Evolutionary conservation across 192 early-diverging fungal species (phyloP).

Genomic region (Dissophora globulifera): DNA sequence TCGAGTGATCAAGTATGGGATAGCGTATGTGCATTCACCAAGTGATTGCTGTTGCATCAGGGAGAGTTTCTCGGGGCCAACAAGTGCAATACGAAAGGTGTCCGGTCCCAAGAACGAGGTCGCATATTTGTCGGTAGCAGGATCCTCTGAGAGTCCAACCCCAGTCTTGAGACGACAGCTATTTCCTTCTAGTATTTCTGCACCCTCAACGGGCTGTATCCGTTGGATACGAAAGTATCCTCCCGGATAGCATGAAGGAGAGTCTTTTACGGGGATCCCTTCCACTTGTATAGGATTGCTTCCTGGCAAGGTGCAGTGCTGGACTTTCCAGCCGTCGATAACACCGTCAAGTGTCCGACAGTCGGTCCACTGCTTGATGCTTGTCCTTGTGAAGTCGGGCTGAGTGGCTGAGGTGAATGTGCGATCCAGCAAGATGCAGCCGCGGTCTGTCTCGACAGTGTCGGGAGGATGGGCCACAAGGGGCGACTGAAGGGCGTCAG

Average conservation of each 20-base stretch:
- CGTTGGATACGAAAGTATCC: constrained; percentile 40
- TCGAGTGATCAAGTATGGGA: constrained; percentile 45
- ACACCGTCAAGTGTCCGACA: constrained; percentile 14
- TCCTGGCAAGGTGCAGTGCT: constrained; percentile 27
- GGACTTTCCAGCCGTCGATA: constrained; percentile 15
- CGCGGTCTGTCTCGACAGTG: constrained; percentile 26
- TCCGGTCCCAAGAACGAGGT: constrained; percentile 23
- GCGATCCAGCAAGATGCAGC: constrained; percentile 33
- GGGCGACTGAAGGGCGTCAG: neutral
- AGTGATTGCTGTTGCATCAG: constrained; percentile 40
- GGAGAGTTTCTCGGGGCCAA: constrained; percentile 33
- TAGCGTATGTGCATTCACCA: constrained; percentile 30
- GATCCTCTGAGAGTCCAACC: constrained; percentile 1
- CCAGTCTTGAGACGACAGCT: constrained; percentile 7
- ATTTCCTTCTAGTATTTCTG: neutral
- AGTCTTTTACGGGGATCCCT: neutral
- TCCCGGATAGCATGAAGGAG: constrained; percentile 29
- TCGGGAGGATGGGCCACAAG: constrained; percentile 4
- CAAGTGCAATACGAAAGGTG: constrained; percentile 31
- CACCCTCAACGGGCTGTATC: neutral
- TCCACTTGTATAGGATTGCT: constrained; percentile 7
- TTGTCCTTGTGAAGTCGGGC: constrained; percentile 19
- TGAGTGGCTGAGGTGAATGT: constrained; percentile 9
- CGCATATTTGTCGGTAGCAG: constrained; percentile 15
- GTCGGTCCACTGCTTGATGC: constrained; percentile 22